Conservation (phyloP, 306 rosid genomes). For the Vachellia collinsii region DNA sequence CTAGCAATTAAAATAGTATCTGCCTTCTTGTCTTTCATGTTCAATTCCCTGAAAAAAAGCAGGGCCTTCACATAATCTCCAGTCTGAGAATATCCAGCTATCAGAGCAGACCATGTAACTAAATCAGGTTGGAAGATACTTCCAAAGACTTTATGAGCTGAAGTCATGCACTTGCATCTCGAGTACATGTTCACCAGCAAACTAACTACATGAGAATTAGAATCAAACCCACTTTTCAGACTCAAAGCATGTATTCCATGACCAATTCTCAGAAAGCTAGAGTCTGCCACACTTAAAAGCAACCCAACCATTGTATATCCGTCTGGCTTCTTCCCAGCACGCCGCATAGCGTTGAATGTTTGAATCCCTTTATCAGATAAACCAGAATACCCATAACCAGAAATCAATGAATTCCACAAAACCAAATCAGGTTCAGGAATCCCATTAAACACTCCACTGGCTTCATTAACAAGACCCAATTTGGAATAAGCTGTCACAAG, state of each 20-base stretch:
- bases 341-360: constrained; percentile 63
- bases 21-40: constrained; percentile 52
- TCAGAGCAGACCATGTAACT: constrained; percentile 85
- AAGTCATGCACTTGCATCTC: constrained; percentile 67
- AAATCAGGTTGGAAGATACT: constrained; percentile 71
- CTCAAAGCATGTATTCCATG: constrained; percentile 71
- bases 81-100: constrained; percentile 71
- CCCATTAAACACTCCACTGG: constrained; percentile 60
- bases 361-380: constrained; percentile 61
- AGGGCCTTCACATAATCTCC: constrained; percentile 63
- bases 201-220: constrained; percentile 67
- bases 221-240: constrained; percentile 60
- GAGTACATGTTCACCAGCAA: constrained; percentile 83
- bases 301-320: constrained; percentile 78
- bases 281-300: constrained; percentile 59
- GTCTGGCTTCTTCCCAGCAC: constrained; percentile 59
- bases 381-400: constrained; percentile 63
- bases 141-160: constrained; percentile 64
- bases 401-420: constrained; percentile 82
- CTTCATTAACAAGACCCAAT: constrained; percentile 65
- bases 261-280: constrained; percentile 58
- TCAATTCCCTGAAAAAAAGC: constrained; percentile 61
- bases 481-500: constrained; percentile 68
- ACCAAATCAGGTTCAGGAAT: constrained; percentile 71
- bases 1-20: constrained; percentile 76